Conservation (phyloP, 192 early-diverging fungal genomes). For the Coemansia sp. region DNA sequence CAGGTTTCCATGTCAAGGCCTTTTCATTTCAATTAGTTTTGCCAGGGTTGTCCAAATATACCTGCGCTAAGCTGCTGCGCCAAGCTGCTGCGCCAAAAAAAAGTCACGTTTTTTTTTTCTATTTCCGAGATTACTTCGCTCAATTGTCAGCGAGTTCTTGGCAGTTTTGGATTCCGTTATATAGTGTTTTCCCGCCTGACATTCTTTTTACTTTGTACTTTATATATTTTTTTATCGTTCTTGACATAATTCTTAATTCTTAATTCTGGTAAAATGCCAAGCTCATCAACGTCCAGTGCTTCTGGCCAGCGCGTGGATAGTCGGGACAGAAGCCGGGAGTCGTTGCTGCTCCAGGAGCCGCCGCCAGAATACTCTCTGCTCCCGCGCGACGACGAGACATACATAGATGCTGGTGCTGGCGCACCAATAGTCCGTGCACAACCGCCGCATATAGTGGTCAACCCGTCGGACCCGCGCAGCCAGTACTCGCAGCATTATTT, state of each 20-base stretch:
- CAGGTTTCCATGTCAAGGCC: too few species aligned
- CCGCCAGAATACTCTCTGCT: constrained; percentile 47
- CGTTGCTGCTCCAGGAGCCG: constrained; percentile 17
- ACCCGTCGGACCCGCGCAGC: constrained; percentile 52
- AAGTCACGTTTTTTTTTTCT: too few species aligned
- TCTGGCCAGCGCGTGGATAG: neutral
- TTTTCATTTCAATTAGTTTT: too few species aligned
- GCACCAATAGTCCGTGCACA: constrained; percentile 44
- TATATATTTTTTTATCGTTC: too few species aligned
- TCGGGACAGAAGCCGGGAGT: neutral
- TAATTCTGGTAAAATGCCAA: neutral
- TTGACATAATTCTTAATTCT: neutral
- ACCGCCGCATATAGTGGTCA: constrained; percentile 37
- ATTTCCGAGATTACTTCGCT: too few species aligned
- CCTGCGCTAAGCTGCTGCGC: too few species aligned
- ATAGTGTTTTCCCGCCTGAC: too few species aligned
- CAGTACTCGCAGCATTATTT: constrained; percentile 30
- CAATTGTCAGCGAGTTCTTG: too few species aligned
- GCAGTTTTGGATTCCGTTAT: too few species aligned
- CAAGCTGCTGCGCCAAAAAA: too few species aligned
- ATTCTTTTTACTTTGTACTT: too few species aligned
- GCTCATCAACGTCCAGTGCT: neutral
- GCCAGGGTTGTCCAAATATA: too few species aligned
- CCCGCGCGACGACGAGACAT: constrained; percentile 41
- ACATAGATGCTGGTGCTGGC: constrained; percentile 47